phyloP scores from a whole-genome alignment of 331 rosid species.

The Stylosanthes scabra region DNA sequence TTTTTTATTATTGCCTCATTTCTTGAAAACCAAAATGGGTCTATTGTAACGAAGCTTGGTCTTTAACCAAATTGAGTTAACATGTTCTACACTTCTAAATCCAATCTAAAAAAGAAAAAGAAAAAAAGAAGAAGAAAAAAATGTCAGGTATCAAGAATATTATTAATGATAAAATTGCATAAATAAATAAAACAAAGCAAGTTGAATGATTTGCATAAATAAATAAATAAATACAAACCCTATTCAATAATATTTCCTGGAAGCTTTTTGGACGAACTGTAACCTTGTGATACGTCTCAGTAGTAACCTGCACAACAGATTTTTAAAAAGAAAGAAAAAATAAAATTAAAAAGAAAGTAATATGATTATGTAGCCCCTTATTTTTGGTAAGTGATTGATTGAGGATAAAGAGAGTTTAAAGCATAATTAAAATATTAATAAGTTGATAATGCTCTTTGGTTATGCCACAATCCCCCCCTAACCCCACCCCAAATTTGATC shows the following conservation, averaged over 20 bases:
- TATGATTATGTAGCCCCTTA: conserved; percentile 10
- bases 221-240: conserved; percentile 53
- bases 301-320: conserved; percentile 54
- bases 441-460: conserved; percentile 23
- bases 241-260: conserved; percentile 86
- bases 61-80: conserved; percentile 63
- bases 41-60: conserved; percentile 84
- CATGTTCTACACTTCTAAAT: conserved; percentile 73
- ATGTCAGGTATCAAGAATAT: conserved; percentile 31
- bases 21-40: conserved; percentile 67
- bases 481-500: neutral
- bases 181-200: neutral
- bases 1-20: conserved; percentile 8
- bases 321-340: neutral
- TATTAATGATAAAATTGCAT: conserved; percentile 8
- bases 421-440: neutral
- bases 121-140: neutral
- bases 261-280: conserved; percentile 59
- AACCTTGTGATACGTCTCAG: conserved; percentile 54
- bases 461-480: neutral
- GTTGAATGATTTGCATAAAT: neutral
- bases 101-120: conserved; percentile 62
- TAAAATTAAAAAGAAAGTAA: neutral
- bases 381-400: conserved; percentile 5
- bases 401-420: neutral